Evolutionary conservation across 176 grass and related monocot species (phyloP).

Genomic region (Zoysia japonica): DNA sequence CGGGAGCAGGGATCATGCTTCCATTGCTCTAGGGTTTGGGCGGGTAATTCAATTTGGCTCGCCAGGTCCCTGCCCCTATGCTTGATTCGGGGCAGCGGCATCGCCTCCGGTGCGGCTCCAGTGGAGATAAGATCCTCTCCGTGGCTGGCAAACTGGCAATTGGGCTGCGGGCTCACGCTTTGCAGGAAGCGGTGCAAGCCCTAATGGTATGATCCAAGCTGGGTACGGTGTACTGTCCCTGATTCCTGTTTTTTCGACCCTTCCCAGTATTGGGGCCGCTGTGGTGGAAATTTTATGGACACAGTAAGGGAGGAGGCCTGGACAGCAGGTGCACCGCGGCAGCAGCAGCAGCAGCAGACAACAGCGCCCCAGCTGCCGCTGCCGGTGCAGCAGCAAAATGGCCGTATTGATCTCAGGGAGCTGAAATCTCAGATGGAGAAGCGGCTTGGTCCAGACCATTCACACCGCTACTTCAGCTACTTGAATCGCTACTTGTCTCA

Average conservation of each 20-base stretch:
- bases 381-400: slow-evolving; percentile 43
- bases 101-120: slow-evolving; percentile 14
- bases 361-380: not conserved
- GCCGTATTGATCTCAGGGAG: slow-evolving; percentile 62
- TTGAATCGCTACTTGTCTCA: slow-evolving; percentile 67
- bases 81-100: slow-evolving; percentile 33
- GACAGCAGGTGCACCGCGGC: slow-evolving; percentile 39
- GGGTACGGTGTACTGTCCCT: slow-evolving; percentile 23
- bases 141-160: slow-evolving; percentile 59
- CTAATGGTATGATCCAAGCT: slow-evolving; percentile 59
- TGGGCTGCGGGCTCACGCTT: slow-evolving; percentile 47
- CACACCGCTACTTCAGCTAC: slow-evolving; percentile 61
- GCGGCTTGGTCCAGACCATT: slow-evolving; percentile 49
- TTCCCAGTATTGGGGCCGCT: slow-evolving; percentile 17
- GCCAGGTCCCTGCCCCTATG: slow-evolving; percentile 26
- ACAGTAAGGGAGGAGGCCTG: slow-evolving; percentile 52
- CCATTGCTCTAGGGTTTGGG: slow-evolving; percentile 69
- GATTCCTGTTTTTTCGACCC: slow-evolving; percentile 24
- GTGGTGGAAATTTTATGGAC: slow-evolving; percentile 51
- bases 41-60: slow-evolving; percentile 37
- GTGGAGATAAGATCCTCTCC: slow-evolving; percentile 71
- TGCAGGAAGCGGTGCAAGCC: slow-evolving; percentile 72
- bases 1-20: slow-evolving; percentile 41
- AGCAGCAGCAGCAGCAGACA: slow-evolving; percentile 34
- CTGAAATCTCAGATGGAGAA: slow-evolving; percentile 72